These are phyloP conservation scores for Penicillium sp. DNA, from an alignment of 2,329 filamentous ascomycete species.

Conservation along the genomic window DNA sequence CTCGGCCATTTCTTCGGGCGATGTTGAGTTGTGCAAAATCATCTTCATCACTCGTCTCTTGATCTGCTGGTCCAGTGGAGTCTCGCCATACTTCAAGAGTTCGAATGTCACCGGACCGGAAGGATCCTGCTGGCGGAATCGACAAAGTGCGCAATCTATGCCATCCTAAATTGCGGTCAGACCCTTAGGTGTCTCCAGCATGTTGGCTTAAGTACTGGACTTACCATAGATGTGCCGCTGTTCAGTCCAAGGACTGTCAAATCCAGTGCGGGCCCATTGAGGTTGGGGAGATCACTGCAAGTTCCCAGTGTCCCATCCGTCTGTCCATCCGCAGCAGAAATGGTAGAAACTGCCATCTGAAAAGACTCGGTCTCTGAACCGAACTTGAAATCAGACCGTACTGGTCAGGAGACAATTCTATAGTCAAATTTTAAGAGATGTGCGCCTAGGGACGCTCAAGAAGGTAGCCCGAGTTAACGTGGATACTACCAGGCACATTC, in stretches of 20 bases:
- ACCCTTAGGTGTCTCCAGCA: neutral
- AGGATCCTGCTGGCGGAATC: conserved; percentile 56
- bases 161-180: conserved; percentile 39
- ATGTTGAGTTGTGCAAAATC: conserved; percentile 56
- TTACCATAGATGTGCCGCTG: conserved; percentile 54
- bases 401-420: no score
- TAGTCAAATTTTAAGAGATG: no score
- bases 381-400: no score
- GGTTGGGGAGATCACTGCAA: no score
- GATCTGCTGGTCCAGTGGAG: conserved; percentile 55
- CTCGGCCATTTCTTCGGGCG: conserved; percentile 56
- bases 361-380: no score
- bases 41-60: conserved; percentile 60
- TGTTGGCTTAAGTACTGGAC: neutral
- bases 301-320: no score
- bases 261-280: conserved; percentile 37
- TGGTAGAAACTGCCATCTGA: no score
- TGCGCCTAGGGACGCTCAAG: no score
- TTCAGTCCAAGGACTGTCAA: conserved; percentile 58
- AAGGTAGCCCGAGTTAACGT: no score
- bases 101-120: conserved; percentile 57
- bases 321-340: no score
- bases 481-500: no score
- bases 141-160: conserved; percentile 61
- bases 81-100: conserved; percentile 57